A percentile compares a stretch with the other conserved stretches of the same genome.
phyloP scores from a whole-genome alignment of 345 rosid species.

The Chamaenerion angustifolium region DNA sequence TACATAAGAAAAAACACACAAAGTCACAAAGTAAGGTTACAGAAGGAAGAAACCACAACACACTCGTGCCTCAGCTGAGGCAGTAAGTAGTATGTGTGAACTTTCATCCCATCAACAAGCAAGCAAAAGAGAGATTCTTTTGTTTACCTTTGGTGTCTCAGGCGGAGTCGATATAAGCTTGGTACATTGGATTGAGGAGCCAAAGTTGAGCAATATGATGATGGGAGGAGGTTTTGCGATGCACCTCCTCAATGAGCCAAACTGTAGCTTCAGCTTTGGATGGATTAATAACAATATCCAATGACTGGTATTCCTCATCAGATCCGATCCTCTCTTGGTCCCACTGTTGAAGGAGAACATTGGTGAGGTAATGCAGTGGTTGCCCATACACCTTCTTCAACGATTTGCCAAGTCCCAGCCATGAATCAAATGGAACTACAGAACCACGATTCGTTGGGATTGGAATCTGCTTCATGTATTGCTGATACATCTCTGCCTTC shows the following conservation, averaged over 20 bases:
- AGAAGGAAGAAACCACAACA: too few species aligned
- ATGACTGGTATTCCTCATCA: conserved; percentile 32
- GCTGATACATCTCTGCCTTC: conserved; percentile 70
- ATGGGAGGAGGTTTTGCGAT: conserved; percentile 53
- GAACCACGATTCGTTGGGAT: conserved; percentile 57
- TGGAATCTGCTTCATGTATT: conserved; percentile 59
- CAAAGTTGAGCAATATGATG: conserved; percentile 52
- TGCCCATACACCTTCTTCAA: conserved; percentile 61
- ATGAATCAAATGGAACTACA: conserved; percentile 53
- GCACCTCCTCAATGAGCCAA: conserved; percentile 78
- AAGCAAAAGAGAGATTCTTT: too few species aligned
- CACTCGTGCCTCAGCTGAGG: too few species aligned
- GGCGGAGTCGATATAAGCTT: conserved; percentile 34
- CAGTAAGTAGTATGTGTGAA: too few species aligned
- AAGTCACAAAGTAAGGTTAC: too few species aligned
- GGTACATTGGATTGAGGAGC: conserved; percentile 46
- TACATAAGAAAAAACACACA: too few species aligned
- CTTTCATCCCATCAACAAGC: too few species aligned
- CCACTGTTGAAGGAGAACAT: conserved; percentile 52
- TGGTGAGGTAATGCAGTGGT: conserved; percentile 84
- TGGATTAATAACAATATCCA: conserved; percentile 64
- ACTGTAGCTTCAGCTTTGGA: conserved; percentile 69
- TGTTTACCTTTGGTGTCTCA: too few species aligned
- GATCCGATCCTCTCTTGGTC: conserved; percentile 45
- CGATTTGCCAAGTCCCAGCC: conserved; percentile 70